A percentile compares a stretch with the other conserved stretches of the same genome.
These are phyloP conservation scores for Phyllosticta citrichinensis DNA, from an alignment of 2,329 filamentous ascomycete genomes.

Conservation along the genomic window DNA sequence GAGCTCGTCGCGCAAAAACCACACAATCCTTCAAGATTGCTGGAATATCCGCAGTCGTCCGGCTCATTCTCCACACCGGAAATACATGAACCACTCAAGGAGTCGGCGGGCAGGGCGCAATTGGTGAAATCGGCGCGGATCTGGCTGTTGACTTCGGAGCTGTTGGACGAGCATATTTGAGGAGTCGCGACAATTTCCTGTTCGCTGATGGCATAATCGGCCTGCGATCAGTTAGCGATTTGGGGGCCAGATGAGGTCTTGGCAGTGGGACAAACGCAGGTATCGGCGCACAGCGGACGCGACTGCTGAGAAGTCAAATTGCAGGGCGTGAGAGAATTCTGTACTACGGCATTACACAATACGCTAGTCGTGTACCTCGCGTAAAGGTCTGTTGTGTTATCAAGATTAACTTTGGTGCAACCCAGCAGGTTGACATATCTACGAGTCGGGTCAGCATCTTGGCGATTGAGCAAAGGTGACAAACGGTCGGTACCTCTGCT, in stretches of 20 bases:
- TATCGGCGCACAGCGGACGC: constrained; percentile 75
- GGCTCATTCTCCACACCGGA: constrained; percentile 70
- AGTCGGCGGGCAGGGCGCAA: constrained; percentile 72
- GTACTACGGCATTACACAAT: constrained; percentile 87
- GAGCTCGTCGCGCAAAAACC: constrained; percentile 76
- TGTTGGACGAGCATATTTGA: constrained; percentile 59
- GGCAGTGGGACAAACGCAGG: constrained; percentile 55
- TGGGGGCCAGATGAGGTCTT: background rate
- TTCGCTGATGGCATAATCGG: constrained; percentile 80
- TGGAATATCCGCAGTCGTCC: constrained; percentile 73
- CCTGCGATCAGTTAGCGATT: constrained; percentile 35
- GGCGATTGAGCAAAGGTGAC: constrained; percentile 9
- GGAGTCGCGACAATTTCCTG: constrained; percentile 69
- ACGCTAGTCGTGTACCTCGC: constrained; percentile 87
- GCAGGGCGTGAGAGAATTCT: constrained; percentile 71
- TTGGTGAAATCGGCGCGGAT: constrained; percentile 89
- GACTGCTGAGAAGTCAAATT: constrained; percentile 53
- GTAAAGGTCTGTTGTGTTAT: constrained; percentile 73
- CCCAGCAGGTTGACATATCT: constrained; percentile 79
- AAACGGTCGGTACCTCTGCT: constrained; percentile 58
- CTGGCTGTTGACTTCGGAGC: constrained; percentile 56
- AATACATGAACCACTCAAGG: constrained; percentile 67
- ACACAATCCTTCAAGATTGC: constrained; percentile 66
- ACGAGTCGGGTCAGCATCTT: constrained; percentile 12
- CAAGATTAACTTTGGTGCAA: constrained; percentile 66